Percentiles rank a stretch among this genome's conserved stretches.
Evolutionary conservation across 352 stramenopile species (phyloP).

Genomic region (Discostella stelligera): DNA sequence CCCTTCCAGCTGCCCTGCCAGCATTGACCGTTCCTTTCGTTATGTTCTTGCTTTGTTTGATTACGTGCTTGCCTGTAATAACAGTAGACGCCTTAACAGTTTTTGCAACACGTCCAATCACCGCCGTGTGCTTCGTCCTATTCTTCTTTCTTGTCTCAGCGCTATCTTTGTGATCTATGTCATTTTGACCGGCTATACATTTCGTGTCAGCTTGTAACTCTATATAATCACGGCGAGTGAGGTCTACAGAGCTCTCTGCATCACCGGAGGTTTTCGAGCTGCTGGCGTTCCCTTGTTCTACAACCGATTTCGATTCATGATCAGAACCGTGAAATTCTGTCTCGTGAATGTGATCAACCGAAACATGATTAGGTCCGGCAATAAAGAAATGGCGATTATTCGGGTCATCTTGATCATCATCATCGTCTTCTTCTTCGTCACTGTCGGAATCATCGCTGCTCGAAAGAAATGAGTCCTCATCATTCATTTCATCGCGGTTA

Average conservation of each 20-base stretch:
- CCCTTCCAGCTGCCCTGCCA: slow-evolving; percentile 52
- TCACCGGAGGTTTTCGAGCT: not conserved
- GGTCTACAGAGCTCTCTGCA: slow-evolving; percentile 4
- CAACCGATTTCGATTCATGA: not conserved
- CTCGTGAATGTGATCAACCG: slow-evolving; percentile 9
- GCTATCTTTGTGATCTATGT: slow-evolving; percentile 1
- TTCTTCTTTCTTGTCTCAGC: slow-evolving; percentile 32
- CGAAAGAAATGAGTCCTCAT: slow-evolving; percentile 27
- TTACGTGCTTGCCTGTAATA: slow-evolving; percentile 49
- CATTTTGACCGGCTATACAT: slow-evolving; percentile 4
- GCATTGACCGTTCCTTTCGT: slow-evolving; percentile 36
- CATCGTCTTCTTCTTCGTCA: slow-evolving; percentile 28
- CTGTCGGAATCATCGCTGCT: slow-evolving; percentile 41
- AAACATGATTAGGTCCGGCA: slow-evolving; percentile 24
- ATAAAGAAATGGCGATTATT: slow-evolving; percentile 30
- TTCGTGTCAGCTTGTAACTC: not conserved
- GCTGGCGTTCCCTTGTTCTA: not conserved
- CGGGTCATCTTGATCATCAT: slow-evolving; percentile 23
- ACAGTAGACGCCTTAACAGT: slow-evolving; percentile 56
- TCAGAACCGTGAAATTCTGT: not conserved
- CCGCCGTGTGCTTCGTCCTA: slow-evolving; percentile 28
- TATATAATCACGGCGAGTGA: slow-evolving; percentile 5
- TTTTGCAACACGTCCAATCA: slow-evolving; percentile 49
- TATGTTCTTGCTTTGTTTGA: slow-evolving; percentile 61
- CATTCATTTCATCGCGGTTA: slow-evolving; percentile 13